A percentile compares a stretch with the other conserved stretches of the same genome.
Evolutionary conservation across 768 basidiomycete genomes (phyloP).

Genomic region (Naganishia antarctica): DNA sequence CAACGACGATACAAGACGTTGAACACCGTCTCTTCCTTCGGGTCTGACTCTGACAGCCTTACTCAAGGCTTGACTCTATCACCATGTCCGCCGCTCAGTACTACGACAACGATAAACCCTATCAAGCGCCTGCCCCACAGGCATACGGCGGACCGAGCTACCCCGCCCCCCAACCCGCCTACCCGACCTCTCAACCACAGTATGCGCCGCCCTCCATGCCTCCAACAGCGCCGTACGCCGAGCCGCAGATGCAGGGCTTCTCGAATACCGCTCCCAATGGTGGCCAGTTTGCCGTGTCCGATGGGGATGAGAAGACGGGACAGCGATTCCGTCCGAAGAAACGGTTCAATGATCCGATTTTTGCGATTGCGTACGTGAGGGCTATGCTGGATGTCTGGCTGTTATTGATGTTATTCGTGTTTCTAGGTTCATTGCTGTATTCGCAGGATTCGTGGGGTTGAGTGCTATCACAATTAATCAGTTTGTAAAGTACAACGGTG

Average conservation of each 20-base stretch:
- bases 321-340: slow-evolving; percentile 54
- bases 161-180: slow-evolving; percentile 16
- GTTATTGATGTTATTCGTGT: no score
- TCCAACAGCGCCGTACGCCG: slow-evolving; percentile 23
- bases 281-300: not conserved
- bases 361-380: slow-evolving; percentile 57
- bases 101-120: not conserved
- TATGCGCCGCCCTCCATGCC: slow-evolving; percentile 23
- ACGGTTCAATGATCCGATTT: slow-evolving; percentile 66
- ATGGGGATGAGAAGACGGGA: slow-evolving; percentile 34
- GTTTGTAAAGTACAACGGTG: slow-evolving; percentile 63
- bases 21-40: no score
- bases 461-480: slow-evolving; percentile 62
- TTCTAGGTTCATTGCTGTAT: slow-evolving; percentile 60
- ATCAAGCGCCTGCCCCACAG: not conserved
- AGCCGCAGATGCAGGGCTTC: slow-evolving; percentile 1
- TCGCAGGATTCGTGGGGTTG: slow-evolving; percentile 64
- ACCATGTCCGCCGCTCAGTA: slow-evolving; percentile 18
- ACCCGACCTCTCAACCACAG: no score
- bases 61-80: no score
- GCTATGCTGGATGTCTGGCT: no score
- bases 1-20: no score
- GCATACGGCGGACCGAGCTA: not conserved
- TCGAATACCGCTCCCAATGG: not conserved
- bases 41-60: no score